Conservation (phyloP, 2,329 filamentous ascomycete species). For the Phoma sp. region DNA sequence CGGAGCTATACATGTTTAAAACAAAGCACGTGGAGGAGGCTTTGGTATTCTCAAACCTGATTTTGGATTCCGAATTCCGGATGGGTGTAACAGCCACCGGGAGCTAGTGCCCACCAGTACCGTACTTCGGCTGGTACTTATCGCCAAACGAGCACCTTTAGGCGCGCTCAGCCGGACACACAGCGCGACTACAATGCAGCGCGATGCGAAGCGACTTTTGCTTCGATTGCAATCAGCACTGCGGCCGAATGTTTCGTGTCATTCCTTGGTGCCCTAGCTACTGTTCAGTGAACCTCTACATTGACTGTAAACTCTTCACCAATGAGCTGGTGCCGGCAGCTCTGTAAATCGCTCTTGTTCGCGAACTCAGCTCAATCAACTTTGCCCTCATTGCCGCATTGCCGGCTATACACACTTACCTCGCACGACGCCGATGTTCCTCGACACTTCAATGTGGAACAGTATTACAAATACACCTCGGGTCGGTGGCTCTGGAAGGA, state of each 20-base stretch:
- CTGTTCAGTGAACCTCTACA: background rate
- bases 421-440: slow-evolving; percentile 17
- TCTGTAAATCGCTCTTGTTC: slow-evolving; percentile 19
- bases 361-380: slow-evolving; percentile 14
- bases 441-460: slow-evolving; percentile 58
- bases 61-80: too few relatives aligned
- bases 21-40: too few relatives aligned
- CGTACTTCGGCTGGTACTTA: too few relatives aligned
- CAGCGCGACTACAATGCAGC: too few relatives aligned
- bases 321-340: slow-evolving; percentile 18
- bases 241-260: too few relatives aligned
- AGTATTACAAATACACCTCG: slow-evolving; percentile 26
- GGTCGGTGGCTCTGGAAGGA: slow-evolving; percentile 30
- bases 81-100: too few relatives aligned
- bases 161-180: too few relatives aligned
- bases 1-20: too few relatives aligned
- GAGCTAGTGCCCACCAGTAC: too few relatives aligned
- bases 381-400: slow-evolving; percentile 15
- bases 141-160: too few relatives aligned
- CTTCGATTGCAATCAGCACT: slow-evolving; percentile 7
- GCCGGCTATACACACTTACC: slow-evolving; percentile 16
- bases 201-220: too few relatives aligned
- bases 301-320: slow-evolving; percentile 9
- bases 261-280: background rate
- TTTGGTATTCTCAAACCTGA: too few relatives aligned